These are phyloP conservation scores for Fusarium nodosum DNA, from an alignment of 2,329 filamentous ascomycete genomes.

Conservation along the genomic window DNA sequence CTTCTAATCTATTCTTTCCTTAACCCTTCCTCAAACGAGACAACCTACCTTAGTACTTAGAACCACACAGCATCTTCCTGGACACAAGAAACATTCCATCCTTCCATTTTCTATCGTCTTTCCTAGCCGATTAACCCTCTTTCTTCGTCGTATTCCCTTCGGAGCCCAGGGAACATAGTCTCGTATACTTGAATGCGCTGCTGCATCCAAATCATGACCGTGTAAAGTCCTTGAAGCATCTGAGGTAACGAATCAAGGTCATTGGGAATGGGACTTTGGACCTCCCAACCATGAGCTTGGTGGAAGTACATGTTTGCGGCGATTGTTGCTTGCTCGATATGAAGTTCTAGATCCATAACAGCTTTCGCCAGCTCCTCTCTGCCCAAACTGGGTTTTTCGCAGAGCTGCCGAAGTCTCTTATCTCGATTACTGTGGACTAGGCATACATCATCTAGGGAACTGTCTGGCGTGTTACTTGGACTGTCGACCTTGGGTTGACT, in stretches of 20 bases:
- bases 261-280: background rate
- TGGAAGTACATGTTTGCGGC: background rate
- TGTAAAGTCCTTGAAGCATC: constrained; percentile 5
- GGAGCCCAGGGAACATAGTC: background rate
- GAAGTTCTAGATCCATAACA: background rate
- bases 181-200: constrained; percentile 30
- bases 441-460: background rate
- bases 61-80: background rate
- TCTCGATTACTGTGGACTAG: background rate
- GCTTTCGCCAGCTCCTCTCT: background rate
- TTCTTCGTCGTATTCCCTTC: background rate
- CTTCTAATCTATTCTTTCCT: background rate
- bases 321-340: background rate
- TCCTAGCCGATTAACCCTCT: background rate
- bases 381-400: background rate
- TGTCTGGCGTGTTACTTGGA: too few species aligned
- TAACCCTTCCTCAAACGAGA: background rate
- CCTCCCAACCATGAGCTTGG: constrained; percentile 10
- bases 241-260: background rate
- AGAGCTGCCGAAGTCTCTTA: background rate
- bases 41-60: background rate
- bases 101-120: too few species aligned
- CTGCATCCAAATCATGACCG: constrained; percentile 4
- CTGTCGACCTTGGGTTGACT: too few species aligned
- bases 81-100: background rate